Percentiles rank a stretch among this genome's conserved stretches.
phyloP scores from a whole-genome alignment of 2,329 filamentous ascomycete species.

The Bretziella fagacearum region DNA sequence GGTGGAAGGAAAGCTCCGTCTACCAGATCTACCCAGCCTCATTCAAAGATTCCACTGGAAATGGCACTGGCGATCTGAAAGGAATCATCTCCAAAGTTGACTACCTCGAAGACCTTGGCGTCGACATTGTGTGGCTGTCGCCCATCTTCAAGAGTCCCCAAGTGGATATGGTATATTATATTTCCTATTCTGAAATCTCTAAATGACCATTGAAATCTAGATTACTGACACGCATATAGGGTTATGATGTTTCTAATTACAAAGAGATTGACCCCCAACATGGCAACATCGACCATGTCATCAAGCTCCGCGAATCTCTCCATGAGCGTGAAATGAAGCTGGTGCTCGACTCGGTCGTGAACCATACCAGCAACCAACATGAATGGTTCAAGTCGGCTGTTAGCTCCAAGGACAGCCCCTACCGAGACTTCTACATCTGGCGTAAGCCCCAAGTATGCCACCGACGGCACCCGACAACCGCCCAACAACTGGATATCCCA shows the following conservation, averaged over 20 bases:
- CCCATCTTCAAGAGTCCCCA: constrained; percentile 37
- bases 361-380: constrained; percentile 49
- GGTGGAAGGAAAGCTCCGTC: constrained; percentile 45
- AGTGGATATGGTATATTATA: constrained; percentile 37
- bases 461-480: constrained; percentile 38
- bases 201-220: too few relatives aligned
- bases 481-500: constrained; percentile 39
- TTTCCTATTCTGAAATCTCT: background rate
- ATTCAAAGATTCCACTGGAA: constrained; percentile 40
- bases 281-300: constrained; percentile 50
- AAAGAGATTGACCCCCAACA: constrained; percentile 47
- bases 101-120: constrained; percentile 37
- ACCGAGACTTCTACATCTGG: constrained; percentile 51
- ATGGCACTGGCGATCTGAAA: constrained; percentile 38
- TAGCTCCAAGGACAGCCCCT: constrained; percentile 34
- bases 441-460: constrained; percentile 37
- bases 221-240: constrained; percentile 21
- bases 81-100: constrained; percentile 40
- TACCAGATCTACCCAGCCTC: constrained; percentile 48
- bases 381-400: constrained; percentile 54
- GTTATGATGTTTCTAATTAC: constrained; percentile 57
- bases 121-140: constrained; percentile 40
- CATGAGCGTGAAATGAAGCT: constrained; percentile 50
- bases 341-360: constrained; percentile 56
- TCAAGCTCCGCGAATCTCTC: constrained; percentile 41